Conservation (phyloP, 1,284 basidiomycete genomes). For the Sporisorium scitamineum region DNA sequence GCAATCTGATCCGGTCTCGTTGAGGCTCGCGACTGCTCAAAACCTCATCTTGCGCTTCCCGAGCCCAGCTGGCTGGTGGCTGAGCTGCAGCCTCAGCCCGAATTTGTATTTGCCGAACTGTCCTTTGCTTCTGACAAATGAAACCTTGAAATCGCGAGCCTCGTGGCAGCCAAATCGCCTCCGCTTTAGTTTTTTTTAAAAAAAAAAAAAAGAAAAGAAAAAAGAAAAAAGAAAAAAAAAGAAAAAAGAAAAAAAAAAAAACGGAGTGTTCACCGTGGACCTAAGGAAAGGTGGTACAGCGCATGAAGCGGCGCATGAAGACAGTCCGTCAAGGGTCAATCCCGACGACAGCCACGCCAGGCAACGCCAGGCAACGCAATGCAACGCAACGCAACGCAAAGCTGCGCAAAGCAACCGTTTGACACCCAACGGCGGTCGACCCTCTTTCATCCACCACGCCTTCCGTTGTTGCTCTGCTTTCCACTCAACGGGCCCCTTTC, state of each 20-base stretch:
- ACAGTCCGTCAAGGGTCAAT: not conserved
- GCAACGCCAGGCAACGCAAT: not conserved
- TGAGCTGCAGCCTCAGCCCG: not conserved
- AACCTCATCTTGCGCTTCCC: not conserved
- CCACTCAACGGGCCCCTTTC: slow-evolving; percentile 33
- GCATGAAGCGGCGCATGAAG: slow-evolving; percentile 2
- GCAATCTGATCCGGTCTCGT: not conserved
- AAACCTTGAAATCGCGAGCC: not conserved
- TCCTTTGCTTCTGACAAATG: not conserved
- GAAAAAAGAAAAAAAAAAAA: not conserved
- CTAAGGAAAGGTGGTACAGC: not conserved
- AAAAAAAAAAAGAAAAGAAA: not conserved
- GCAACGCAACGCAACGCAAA: not conserved
- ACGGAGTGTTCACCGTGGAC: not conserved
- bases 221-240: not conserved
- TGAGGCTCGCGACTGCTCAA: no score
- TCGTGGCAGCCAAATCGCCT: not conserved
- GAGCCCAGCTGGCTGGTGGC: not conserved
- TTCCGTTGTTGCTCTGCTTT: slow-evolving; percentile 22
- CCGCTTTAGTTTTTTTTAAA: not conserved
- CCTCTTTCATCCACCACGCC: slow-evolving; percentile 12
- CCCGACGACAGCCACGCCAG: slow-evolving; percentile 6
- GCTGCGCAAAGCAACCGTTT: not conserved
- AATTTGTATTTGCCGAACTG: not conserved
- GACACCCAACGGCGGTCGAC: not conserved